Evolutionary conservation across 208 protist species (phyloP), one percentile per base, ranked within the genome.

Genomic region (Crithidia thermophila): DNA sequence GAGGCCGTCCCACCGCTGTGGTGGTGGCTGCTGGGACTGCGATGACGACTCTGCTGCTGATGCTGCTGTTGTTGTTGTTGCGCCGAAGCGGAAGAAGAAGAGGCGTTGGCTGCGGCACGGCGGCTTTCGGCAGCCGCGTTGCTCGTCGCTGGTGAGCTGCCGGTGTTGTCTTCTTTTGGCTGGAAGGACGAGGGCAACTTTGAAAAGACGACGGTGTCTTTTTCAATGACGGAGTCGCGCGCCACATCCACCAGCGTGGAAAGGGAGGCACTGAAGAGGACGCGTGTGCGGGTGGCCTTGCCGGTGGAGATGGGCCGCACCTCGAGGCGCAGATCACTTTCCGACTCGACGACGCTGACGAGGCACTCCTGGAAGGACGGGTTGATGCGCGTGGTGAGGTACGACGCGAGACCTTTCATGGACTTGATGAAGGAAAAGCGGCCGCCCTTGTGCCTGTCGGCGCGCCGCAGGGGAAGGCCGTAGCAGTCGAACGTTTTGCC

Each of bases 331-430:
- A 83, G 45, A 11, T 81, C 75, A n/a, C 75, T 70, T 51, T 73
- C 49, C 37, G 45, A 59, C 45, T 78, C 75, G 18, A 68, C 55
- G 0, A 88, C 53, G 14, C 37, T 25, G 21, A 91, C 60, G 31
- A 85, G 51, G 20, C 73, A 81, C 67, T 87, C 85, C 50, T 86
- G 75, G 53, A 78, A 82, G 11, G 60, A 70, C 1, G 75, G 77
- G 46, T 75, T 75, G 28, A 79, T 77, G 57, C 79, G 74, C 0
- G 69, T 74, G 42, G 74, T 79, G 37, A 88, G 27, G 60, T 78
- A 86, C 0, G 76, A 81, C 2, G 75, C 66, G 21, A 86, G 27
- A 0, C 59, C 67, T 27, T 65, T 79, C 51, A 79, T 39, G 21
- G 27, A 77, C 30, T 72, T 81, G 18, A 47, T 65, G 49, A 75